Conservation (phyloP, 1,139 yeast genomes). For the Yamadazyma sp. region DNA sequence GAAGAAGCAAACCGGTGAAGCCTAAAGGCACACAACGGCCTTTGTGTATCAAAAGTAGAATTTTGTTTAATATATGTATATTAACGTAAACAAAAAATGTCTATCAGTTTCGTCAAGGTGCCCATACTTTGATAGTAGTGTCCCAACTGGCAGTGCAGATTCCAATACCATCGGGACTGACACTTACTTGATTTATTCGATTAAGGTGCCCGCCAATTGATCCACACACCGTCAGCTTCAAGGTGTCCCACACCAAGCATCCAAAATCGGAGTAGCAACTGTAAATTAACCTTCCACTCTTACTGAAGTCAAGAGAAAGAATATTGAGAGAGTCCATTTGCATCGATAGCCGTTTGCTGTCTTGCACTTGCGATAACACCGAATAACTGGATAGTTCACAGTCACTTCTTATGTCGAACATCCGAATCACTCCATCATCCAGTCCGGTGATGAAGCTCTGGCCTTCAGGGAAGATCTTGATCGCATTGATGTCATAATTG, state of each 20-base stretch:
- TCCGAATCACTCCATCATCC: slow-evolving; percentile 74
- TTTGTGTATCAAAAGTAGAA: slow-evolving; percentile 1
- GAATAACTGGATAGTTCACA: slow-evolving; percentile 62
- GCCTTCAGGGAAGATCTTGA: slow-evolving; percentile 72
- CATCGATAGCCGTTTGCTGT: slow-evolving; percentile 12
- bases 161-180: slow-evolving; percentile 75
- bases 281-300: slow-evolving; percentile 73
- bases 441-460: slow-evolving; percentile 67
- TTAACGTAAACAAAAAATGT: not conserved
- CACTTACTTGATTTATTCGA: slow-evolving; percentile 61
- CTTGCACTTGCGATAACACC: slow-evolving; percentile 24
- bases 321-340: slow-evolving; percentile 30
- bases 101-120: slow-evolving; percentile 13
- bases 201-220: slow-evolving; percentile 52
- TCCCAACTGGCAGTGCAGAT: slow-evolving; percentile 76
- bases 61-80: slow-evolving; percentile 8
- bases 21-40: slow-evolving; percentile 12
- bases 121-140: slow-evolving; percentile 64
- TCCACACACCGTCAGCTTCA: slow-evolving; percentile 67
- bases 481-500: slow-evolving; percentile 64
- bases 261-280: slow-evolving; percentile 76
- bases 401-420: slow-evolving; percentile 78
- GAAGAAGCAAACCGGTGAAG: slow-evolving; percentile 58
- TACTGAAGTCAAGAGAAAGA: slow-evolving; percentile 69
- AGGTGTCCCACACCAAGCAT: slow-evolving; percentile 76